Evolutionary conservation across 1,284 basidiomycete species (phyloP).

Genomic region (Irpex lacteus): DNA sequence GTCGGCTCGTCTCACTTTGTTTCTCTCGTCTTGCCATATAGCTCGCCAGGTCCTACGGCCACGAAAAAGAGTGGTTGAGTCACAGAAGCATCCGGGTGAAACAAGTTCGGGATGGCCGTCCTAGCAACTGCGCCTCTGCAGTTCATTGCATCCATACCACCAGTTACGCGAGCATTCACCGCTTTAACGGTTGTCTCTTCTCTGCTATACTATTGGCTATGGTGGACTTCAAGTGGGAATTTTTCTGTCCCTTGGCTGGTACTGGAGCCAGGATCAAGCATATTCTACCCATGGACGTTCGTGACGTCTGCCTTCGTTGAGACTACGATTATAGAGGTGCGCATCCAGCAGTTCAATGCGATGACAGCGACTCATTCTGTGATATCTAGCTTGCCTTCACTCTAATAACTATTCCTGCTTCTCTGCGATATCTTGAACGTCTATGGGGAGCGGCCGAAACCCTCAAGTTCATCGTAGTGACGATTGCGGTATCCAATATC

Average conservation of each 20-base stretch:
- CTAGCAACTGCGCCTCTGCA: constrained; percentile 64
- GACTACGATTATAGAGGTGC: constrained; percentile 78
- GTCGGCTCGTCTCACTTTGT: neutral
- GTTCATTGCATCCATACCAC: constrained; percentile 68
- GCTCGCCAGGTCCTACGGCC: too few relatives aligned
- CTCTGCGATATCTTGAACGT: constrained; percentile 87
- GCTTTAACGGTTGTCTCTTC: constrained; percentile 64
- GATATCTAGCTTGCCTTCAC: constrained; percentile 69
- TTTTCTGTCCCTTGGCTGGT: constrained; percentile 73
- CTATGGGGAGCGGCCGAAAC: constrained; percentile 91
- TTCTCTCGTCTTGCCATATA: neutral
- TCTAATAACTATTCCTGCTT: constrained; percentile 77
- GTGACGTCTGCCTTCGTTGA: constrained; percentile 88
- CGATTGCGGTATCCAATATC: constrained; percentile 81
- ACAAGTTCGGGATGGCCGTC: constrained; percentile 54
- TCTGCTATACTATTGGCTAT: constrained; percentile 62
- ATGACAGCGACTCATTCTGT: constrained; percentile 16
- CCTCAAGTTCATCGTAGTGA: constrained; percentile 80
- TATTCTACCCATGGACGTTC: constrained; percentile 93
- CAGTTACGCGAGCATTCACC: constrained; percentile 79
- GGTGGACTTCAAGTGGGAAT: constrained; percentile 48
- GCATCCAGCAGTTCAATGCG: constrained; percentile 26
- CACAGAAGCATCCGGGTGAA: neutral
- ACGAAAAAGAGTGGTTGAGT: too few relatives aligned
- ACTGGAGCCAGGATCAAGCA: constrained; percentile 78